Evolutionary conservation across 1,139 yeast species (phyloP), one percentile per base, ranked within the genome.

Genomic region (Pneumocystis murina): DNA sequence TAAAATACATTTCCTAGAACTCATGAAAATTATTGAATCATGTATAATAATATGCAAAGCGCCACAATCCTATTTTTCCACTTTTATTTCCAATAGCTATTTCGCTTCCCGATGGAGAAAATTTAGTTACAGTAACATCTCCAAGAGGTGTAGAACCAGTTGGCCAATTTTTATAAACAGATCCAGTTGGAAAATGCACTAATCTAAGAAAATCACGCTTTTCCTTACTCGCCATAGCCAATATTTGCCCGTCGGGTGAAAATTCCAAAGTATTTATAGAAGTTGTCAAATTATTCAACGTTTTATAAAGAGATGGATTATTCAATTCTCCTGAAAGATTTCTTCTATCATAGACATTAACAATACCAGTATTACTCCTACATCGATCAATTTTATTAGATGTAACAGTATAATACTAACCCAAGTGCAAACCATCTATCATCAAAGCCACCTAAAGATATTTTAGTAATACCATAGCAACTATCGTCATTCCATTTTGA

Each of bases 101-200:
- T 84, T 90, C 83, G 74, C 89, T 92, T 65, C 85, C 83, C 68
- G 84, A 84, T 36, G 95, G 91, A 36, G 95, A 84, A 74, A 91
- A 91, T 12, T 84, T 81, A 3, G 84, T 85, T n/a, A 86, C 76
- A 0, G 97, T 88, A 59, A 94, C 96, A 69, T 85, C 84, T 35
- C 98, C 99, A 68, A 94, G 80, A 3, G 98, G 98, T 0, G 99
- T 91, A 8, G 90, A 92, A 65, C 92, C 84, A 1, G 97, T 92
- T 28, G 99, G 99, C 98, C 98, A 94, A 77, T 94, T 94, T 64
- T 84, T 80, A 75, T 84, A 94, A 2, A 88, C 96, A 14, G 88
- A 82, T 67, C 92, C 90, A 12, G 90, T 80, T 14, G 97, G 96
- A 66, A 92, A 75, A 72, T 94, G 98, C 16, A 90, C 92, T 68